Base-by-base conservation (phyloP, 441 rosid genomes). In the Biscutella laevigata region DNA sequence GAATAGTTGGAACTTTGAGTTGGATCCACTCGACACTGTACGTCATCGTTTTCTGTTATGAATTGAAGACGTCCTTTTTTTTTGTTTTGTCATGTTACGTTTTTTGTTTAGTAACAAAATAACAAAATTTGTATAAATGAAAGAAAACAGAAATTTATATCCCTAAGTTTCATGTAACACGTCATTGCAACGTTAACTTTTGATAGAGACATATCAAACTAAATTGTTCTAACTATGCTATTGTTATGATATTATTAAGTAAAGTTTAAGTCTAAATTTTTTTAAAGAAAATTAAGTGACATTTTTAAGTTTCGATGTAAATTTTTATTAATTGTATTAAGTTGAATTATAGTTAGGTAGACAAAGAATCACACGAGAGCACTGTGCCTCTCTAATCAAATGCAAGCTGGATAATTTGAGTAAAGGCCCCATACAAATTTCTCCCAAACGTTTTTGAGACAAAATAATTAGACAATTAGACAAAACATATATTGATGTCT, bases 161-260 rank as follows among this genome's bases (percentile, higher is more conserved):
- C n/a, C n/a, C n/a, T n/a, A n/a, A n/a, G n/a, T n/a, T n/a, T n/a
- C n/a, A n/a, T n/a, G n/a, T n/a, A n/a, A n/a, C n/a, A n/a, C n/a
- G n/a, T 22, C 46, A 45, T 7, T 53, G 54, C 68, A 63, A 63
- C 62, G 62, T 55, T 63, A 55, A 6, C n/a, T 17, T 47, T 38
- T 33, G 57, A 55, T 17, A 29, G 43, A 55, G 68, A 63, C 43
- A 17, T 63, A 34, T 46, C 62, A 55, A 30, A 16, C 7, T 55
- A 38, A 16, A 13, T 27, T 43, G 7, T 34, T 52, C 38, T 26
- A 26, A n/a, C 32, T 36, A 28, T 45, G 34, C 11, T 8, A 15
- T 8, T 62, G 59, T 26, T 25, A 27, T 37, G 5, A 33, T 51
- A 20, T 33, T 14, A 24, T 12, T 28, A 24, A 50, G 20, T 6